Evolutionary conservation across 1,284 basidiomycete species (phyloP), one percentile per base, ranked within the genome.

Genomic region (Takashimella koratensis): DNA sequence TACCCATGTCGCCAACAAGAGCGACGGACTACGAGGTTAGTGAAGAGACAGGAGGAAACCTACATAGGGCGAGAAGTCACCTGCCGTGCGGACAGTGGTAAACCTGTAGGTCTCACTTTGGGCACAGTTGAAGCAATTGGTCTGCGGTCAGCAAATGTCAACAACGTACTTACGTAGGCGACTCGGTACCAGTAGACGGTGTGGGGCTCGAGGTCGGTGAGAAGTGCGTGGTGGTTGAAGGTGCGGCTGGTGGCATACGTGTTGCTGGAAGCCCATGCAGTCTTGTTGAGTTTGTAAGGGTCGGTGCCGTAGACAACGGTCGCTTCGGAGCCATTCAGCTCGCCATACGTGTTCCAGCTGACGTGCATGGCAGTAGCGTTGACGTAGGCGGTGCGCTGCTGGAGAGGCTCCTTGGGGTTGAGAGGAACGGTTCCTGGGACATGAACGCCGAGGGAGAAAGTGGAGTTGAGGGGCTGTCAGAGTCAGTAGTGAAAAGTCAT

Each of bases 171-270:
- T 0, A 47, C 49, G 19, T 46, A 40, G 41, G 48, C 47, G 2
- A 48, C 45, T 47, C 40, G 47, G 48, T 60, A 62, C 43, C 47
- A 62, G 49, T 57, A 63, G n/a, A 36, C 42, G 2, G 63, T 63
- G 26, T 27, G 41, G 10, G 58, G 54, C 41, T 56, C 27, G 11
- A 64, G 45, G 20, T 45, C 52, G 3, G 42, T 42, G 8, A 64
- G 40, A 21, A 49, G 51, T n/a, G 62, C 62, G 21, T 59, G 54
- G 47, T 60, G 57, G 53, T 62, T 59, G 45, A 43, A 64, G 2
- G 60, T 64, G 3, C 58, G 44, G 5, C 54, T 57, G 6, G 62
- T 60, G 4, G 51, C 48, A 51, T 60, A 64, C 2, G 62, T 64
- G 4, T 49, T 52, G 4, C 11, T 16, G 4, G 16, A 26, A 3